A percentile compares a stretch with the other conserved stretches of the same genome.
phyloP scores from a whole-genome alignment of 768 basidiomycete genomes.

The Amanita pseudoporphyria region DNA sequence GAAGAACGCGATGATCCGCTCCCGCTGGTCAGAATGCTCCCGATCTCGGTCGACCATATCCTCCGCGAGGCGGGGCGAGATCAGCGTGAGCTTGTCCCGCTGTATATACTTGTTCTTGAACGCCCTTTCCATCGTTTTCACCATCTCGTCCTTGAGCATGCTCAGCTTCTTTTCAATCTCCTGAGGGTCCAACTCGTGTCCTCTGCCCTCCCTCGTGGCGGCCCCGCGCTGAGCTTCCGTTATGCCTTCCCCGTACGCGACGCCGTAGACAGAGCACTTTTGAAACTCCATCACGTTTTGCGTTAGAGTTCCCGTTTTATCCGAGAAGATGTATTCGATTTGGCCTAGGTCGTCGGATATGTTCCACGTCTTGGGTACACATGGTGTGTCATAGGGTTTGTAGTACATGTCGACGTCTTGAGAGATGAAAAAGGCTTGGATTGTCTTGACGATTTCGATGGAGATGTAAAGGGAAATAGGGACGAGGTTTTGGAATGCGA shows the following conservation, averaged over 20 bases:
- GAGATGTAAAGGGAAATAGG: constrained; percentile 96
- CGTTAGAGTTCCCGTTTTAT: constrained; percentile 95
- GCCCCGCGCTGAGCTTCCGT: constrained; percentile 95
- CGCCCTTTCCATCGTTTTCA: constrained; percentile 56
- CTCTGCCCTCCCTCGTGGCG: constrained; percentile 71
- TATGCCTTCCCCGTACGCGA: constrained; percentile 86
- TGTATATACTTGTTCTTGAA: constrained; percentile 90
- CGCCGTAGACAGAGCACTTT: constrained; percentile 81
- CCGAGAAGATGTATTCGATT: constrained; percentile 86
- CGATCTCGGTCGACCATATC: constrained; percentile 53
- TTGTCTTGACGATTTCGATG: constrained; percentile 96
- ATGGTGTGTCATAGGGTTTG: constrained; percentile 72
- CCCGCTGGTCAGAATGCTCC: constrained; percentile 39
- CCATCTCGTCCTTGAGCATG: constrained; percentile 66
- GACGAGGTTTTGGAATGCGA: constrained; percentile 96
- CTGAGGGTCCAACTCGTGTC: constrained; percentile 53
- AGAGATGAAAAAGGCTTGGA: constrained; percentile 93
- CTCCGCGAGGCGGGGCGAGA: constrained; percentile 77
- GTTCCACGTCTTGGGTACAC: constrained; percentile 96
- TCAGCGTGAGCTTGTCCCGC: constrained; percentile 72
- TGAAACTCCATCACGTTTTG: constrained; percentile 99
- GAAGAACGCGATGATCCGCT: constrained; percentile 76
- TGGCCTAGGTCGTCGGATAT: constrained; percentile 98
- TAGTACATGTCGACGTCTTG: constrained; percentile 98
- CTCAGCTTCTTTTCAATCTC: constrained; percentile 63